phyloP scores from a whole-genome alignment of 2,329 filamentous ascomycete genomes.

The Amylocarpus encephaloides region DNA sequence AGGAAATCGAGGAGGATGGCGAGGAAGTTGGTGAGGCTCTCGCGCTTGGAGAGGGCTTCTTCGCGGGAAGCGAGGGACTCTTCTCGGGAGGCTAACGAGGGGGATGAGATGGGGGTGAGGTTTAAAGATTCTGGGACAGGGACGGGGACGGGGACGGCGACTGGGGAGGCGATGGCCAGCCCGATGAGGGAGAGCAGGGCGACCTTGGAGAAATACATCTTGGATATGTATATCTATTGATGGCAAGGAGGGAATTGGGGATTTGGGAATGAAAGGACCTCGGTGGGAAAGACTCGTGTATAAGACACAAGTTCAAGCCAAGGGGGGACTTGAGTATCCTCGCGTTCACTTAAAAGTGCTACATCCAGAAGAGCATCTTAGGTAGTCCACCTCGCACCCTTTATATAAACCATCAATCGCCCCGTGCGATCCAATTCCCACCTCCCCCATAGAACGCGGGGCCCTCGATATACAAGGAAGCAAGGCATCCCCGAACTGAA shows the following conservation, averaged over 20 bases:
- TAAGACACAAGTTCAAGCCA: too few species aligned
- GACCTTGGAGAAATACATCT: constrained; percentile 15
- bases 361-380: neutral
- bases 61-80: neutral
- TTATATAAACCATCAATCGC: neutral
- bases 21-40: constrained; percentile 25
- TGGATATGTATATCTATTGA: neutral
- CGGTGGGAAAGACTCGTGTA: neutral
- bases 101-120: neutral
- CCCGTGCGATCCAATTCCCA: neutral
- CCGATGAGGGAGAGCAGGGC: constrained; percentile 11
- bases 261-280: neutral
- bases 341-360: too few species aligned
- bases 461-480: neutral
- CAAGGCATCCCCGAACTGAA: neutral
- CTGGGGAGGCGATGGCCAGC: constrained; percentile 14
- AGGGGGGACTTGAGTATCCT: too few species aligned
- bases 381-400: neutral
- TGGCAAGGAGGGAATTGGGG: neutral
- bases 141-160: constrained; percentile 4
- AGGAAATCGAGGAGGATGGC: constrained; percentile 20
- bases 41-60: constrained; percentile 6
- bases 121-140: neutral
- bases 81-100: neutral
- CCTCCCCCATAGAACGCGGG: neutral